Percentiles rank a stretch among this genome's conserved stretches.
Evolutionary conservation across 768 basidiomycete genomes (phyloP).

Genomic region (Amanita fuliginea): DNA sequence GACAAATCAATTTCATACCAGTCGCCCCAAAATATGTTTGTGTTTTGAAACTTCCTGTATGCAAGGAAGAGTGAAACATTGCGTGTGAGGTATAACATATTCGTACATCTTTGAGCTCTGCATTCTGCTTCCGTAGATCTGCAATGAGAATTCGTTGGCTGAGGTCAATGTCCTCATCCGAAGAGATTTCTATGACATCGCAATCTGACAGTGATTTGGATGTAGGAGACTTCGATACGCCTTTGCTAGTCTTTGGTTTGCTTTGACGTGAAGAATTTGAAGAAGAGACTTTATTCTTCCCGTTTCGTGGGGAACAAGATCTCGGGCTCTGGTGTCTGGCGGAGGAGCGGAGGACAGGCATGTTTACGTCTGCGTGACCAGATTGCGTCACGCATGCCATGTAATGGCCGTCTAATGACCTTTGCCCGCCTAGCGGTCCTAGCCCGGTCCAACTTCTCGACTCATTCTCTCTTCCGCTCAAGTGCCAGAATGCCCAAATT

Average conservation of each 20-base stretch:
- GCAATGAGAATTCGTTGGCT: conserved; percentile 15
- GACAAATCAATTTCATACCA: background rate
- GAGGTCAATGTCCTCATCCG: conserved; percentile 33
- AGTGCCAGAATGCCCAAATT: conserved; percentile 20
- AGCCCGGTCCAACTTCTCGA: conserved; percentile 2
- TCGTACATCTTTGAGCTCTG: conserved; percentile 32
- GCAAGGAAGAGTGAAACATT: background rate
- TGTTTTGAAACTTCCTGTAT: conserved; percentile 21
- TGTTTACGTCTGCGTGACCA: background rate
- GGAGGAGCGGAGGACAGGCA: background rate
- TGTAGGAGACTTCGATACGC: conserved; percentile 9
- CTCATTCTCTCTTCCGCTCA: background rate
- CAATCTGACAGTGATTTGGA: conserved; percentile 6
- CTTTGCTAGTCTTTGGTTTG: conserved; percentile 12
- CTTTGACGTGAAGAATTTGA: background rate
- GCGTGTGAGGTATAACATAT: background rate
- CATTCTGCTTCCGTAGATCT: conserved; percentile 29
- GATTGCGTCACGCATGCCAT: conserved; percentile 28
- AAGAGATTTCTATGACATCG: conserved; percentile 47
- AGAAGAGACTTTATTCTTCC: background rate
- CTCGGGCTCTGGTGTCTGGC: no score
- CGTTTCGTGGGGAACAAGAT: background rate
- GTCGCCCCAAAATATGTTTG: conserved; percentile 17
- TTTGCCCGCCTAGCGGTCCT: background rate
- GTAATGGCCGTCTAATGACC: background rate